These are phyloP conservation scores for Kodamaea ohmeri DNA, from an alignment of 1,139 yeast genomes.

Conservation along the genomic window DNA sequence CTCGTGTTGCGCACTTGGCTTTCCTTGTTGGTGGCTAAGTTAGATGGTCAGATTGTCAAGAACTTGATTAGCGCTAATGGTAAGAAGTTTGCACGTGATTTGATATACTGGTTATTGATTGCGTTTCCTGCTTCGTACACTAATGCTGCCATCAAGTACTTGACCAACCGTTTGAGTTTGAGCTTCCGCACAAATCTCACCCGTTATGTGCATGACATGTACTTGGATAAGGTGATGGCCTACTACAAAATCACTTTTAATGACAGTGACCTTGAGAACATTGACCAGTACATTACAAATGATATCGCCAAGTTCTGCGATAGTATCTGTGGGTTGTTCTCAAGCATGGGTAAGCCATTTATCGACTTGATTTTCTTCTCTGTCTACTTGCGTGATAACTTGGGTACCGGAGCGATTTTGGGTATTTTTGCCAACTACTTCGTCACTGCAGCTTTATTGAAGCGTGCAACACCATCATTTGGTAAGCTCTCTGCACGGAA, in stretches of 20 bases:
- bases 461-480: conserved; percentile 76
- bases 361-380: conserved; percentile 87
- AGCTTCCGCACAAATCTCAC: conserved; percentile 83
- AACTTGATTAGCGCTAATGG: conserved; percentile 86
- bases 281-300: conserved; percentile 79
- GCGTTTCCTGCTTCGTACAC: conserved; percentile 95
- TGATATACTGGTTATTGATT: conserved; percentile 81
- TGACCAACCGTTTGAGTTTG: conserved; percentile 73
- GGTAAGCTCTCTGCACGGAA: conserved; percentile 74
- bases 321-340: conserved; percentile 78
- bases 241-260: conserved; percentile 72
- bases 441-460: conserved; percentile 73
- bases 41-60: conserved; percentile 90
- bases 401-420: conserved; percentile 79
- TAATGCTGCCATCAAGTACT: conserved; percentile 81
- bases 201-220: conserved; percentile 86
- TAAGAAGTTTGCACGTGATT: conserved; percentile 68
- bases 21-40: conserved; percentile 77
- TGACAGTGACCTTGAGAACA: conserved; percentile 40
- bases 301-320: conserved; percentile 83
- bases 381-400: conserved; percentile 75
- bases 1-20: conserved; percentile 83
- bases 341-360: conserved; percentile 88
- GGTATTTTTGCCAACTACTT: conserved; percentile 83
- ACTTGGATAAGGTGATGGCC: conserved; percentile 75